Base-by-base conservation (phyloP, 169 alveolate species). In the Cryptosporidium ryanae region DNA sequence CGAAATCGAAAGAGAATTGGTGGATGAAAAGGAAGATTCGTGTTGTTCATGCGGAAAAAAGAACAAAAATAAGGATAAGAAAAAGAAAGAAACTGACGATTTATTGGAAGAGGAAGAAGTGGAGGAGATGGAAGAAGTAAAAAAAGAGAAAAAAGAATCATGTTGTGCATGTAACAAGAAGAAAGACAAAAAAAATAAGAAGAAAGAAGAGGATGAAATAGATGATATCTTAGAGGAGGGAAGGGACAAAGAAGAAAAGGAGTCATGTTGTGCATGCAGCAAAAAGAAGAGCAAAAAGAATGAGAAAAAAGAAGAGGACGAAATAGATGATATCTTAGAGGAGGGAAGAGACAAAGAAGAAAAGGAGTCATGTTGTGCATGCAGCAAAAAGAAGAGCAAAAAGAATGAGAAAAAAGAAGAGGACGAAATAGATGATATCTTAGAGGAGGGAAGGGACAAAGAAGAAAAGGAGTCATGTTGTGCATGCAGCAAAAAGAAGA, bases 401-500 rank as follows among this genome's bases (percentile, higher is more conserved):
- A n/a, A n/a, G n/a, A n/a, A n/a, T n/a, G n/a, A n/a, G n/a, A n/a
- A n/a, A n/a, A n/a, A n/a, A n/a, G n/a, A n/a, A n/a, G n/a, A n/a
- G n/a, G n/a, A n/a, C n/a, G n/a, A n/a, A n/a, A n/a, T n/a, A n/a
- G n/a, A n/a, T n/a, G n/a, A n/a, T n/a, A n/a, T n/a, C n/a, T n/a
- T n/a, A n/a, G n/a, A n/a, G n/a, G n/a, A n/a, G n/a, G n/a, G n/a
- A n/a, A n/a, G n/a, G n/a, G n/a, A n/a, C n/a, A n/a, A 44, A 38
- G 38, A 23, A 34, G 25, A 23, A 43, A 17, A 66, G 52, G 27
- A 59, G 17, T 23, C 52, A 5, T 18, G 61, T 5, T 38, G 59
- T 44, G 3, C 46, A n/a, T 25, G 2, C 7, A 65, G 59, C 34
- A 66, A 66, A 27, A 46, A 46, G n/a, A 44, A 66, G 65, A 21